These are phyloP conservation scores for Claviceps cyperi DNA, from an alignment of 2,329 filamentous ascomycete genomes.

Conservation along the genomic window DNA sequence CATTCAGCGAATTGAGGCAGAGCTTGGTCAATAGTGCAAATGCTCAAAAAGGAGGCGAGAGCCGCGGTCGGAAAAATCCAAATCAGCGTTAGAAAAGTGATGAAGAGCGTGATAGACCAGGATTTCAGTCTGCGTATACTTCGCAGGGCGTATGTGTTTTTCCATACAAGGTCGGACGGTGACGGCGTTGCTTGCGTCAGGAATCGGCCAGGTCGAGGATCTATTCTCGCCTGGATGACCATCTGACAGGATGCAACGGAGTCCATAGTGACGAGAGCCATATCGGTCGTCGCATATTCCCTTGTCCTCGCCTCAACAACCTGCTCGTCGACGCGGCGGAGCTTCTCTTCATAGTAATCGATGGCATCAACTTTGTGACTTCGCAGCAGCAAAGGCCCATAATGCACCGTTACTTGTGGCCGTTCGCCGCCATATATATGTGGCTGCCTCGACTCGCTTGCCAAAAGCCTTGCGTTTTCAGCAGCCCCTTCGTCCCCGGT, in stretches of 20 bases:
- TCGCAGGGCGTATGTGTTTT: conserved; percentile 74
- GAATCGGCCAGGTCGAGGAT: conserved; percentile 74
- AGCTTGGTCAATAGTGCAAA: conserved; percentile 63
- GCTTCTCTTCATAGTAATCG: conserved; percentile 81
- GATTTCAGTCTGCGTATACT: conserved; percentile 59
- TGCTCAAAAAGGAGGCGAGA: conserved; percentile 64
- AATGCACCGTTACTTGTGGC: conserved; percentile 62
- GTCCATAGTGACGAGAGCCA: conserved; percentile 96
- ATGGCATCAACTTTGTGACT: conserved; percentile 74
- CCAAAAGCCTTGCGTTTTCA: conserved; percentile 47
- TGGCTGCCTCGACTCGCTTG: conserved; percentile 22
- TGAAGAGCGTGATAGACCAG: conserved; percentile 73
- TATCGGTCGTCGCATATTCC: conserved; percentile 61
- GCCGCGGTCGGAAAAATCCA: conserved; percentile 76
- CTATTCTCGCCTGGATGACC: conserved; percentile 87
- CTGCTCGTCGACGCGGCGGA: conserved; percentile 63
- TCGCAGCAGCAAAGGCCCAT: conserved; percentile 59
- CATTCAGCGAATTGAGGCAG: conserved; percentile 55
- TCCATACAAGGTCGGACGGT: conserved; percentile 88
- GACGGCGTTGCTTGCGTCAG: conserved; percentile 77
- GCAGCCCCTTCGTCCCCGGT: conserved; percentile 28
- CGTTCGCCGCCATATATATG: conserved; percentile 29
- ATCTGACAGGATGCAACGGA: conserved; percentile 87
- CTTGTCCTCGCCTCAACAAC: conserved; percentile 58
- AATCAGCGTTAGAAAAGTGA: conserved; percentile 69